Evolutionary conservation across 768 basidiomycete species (phyloP), one percentile per base, ranked within the genome.

Genomic region (Clitopilus hobsonii): DNA sequence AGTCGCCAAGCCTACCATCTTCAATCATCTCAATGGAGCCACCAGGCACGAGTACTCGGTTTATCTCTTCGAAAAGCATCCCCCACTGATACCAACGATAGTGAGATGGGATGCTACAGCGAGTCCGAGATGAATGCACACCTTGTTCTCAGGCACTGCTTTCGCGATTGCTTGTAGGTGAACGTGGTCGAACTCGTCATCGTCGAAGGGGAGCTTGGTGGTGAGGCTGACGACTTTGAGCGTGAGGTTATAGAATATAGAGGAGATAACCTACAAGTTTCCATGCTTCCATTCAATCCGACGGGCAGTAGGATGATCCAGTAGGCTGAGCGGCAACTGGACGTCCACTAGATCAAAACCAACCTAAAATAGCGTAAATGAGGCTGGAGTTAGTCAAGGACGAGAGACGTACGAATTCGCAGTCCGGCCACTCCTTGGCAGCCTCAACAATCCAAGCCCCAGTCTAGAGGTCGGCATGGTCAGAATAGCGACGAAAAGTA

Each of bases 161-260:
- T 76, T 76, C 0, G 86, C 81, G 55, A 90, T 80, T 50, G 74
- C 71, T 56, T 81, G 76, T 51, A 91, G 80, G 60, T 86, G 90
- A n/a, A 91, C 82, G 65, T 88, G 82, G 66, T 91, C 89, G 57
- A 91, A 91, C 60, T 87, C 83, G 56, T 91, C 88, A 53, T 91
- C 89, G 14, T 90, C 88, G 63, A 90, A 91, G 0, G 89, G 89
- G 18, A 91, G 74, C 61, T 78, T 86, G 10, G 82, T 88, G 48
- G 88, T 88, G 61, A 91, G 69, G 66, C 89, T 91, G 16, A 25
- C 29, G 25, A 45, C 32, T 60, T 51, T 41, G 28, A 27, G 3
- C 49, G 52, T 38, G 29, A 49, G 14, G 27, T 16, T 16, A 50
- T 38, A 45, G 41, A 23, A 41, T 23, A 54, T 27, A 32, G 24